phyloP scores from a whole-genome alignment of 2,329 filamentous ascomycete genomes.

The Didymellaceae sp. region DNA sequence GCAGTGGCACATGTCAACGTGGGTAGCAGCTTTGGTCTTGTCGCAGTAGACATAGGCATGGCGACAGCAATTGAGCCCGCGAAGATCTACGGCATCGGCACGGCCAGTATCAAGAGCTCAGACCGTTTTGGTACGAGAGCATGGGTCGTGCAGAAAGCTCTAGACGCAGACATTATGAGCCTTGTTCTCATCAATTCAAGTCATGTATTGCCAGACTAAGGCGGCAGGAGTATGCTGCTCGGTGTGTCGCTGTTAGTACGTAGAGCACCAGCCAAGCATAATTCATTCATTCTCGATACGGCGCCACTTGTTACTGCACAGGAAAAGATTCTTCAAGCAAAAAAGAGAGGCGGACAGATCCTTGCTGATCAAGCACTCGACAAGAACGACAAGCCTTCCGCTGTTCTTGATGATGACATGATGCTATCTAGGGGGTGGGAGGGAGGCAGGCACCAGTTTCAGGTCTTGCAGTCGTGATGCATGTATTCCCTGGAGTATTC shows the following conservation, averaged over 20 bases:
- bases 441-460: not conserved
- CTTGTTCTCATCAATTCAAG: not conserved
- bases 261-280: not conserved
- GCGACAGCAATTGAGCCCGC: not conserved
- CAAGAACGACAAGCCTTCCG: not conserved
- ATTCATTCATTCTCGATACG: not conserved
- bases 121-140: not conserved
- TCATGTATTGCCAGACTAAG: not conserved
- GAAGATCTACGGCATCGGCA: not conserved
- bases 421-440: not conserved
- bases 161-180: not conserved
- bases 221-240: not conserved
- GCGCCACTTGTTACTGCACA: not conserved
- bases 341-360: not conserved
- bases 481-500: not conserved
- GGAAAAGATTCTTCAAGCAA: not conserved
- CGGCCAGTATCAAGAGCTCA: not conserved
- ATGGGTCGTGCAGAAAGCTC: not conserved
- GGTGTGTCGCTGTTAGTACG: not conserved
- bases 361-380: not conserved
- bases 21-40: not conserved
- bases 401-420: not conserved
- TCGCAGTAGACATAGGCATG: not conserved
- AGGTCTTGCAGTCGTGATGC: not conserved
- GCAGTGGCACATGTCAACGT: not conserved